Evolutionary conservation across 768 basidiomycete genomes (phyloP).

Genomic region (Pisolithus microcarpus): DNA sequence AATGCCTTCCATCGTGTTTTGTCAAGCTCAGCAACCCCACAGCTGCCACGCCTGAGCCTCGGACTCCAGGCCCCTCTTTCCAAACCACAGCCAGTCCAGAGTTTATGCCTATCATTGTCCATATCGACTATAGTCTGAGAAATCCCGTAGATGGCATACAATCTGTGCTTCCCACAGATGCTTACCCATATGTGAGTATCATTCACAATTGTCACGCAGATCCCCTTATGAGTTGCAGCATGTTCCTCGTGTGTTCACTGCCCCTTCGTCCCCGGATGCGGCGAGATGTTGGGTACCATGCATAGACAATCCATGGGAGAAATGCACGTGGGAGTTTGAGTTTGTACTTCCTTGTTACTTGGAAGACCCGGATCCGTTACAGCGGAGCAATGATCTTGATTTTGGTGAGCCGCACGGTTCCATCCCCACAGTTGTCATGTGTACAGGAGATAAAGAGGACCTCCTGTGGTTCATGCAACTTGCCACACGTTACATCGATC

Average conservation of each 20-base stretch:
- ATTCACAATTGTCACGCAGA: constrained; percentile 2
- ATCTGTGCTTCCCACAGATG: constrained; percentile 73
- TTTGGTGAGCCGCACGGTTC: constrained; percentile 47
- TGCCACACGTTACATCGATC: constrained; percentile 86
- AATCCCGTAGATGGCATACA: constrained; percentile 82
- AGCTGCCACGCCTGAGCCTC: constrained; percentile 82
- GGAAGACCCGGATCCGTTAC: constrained; percentile 41
- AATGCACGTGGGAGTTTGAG: constrained; percentile 97
- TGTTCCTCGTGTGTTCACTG: constrained; percentile 89
- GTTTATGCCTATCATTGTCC: constrained; percentile 68
- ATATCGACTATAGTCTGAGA: constrained; percentile 73
- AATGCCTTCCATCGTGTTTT: constrained; percentile 2
- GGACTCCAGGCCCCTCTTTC: constrained; percentile 45
- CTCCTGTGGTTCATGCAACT: constrained; percentile 89
- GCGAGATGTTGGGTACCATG: constrained; percentile 99
- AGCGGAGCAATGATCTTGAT: constrained; percentile 36
- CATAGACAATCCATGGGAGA: constrained; percentile 89
- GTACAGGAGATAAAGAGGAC: constrained; percentile 94
- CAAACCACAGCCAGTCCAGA: constrained; percentile 43
- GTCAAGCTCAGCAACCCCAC: constrained; percentile 8
- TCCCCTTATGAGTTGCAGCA: constrained; percentile 43
- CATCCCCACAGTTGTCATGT: constrained; percentile 79
- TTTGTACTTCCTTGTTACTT: constrained; percentile 85
- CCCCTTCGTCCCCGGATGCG: constrained; percentile 78
- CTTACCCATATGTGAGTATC: constrained; percentile 73